Conservation (phyloP, 225 moss, liverwort and hornwort species). For the Bryoerythrophyllum caledonicum region DNA sequence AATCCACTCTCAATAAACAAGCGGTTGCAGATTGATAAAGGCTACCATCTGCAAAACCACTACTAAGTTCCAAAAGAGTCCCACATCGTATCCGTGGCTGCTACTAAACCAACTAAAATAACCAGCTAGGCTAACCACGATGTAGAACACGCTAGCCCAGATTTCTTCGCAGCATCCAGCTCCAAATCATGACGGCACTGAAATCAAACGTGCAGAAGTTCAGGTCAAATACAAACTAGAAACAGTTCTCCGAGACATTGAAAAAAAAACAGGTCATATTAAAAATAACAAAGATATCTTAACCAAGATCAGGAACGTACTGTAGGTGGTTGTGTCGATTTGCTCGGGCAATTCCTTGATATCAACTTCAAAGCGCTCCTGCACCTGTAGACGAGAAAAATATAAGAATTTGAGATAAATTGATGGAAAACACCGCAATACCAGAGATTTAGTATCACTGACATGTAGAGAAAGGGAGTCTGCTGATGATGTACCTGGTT, state of each 20-base stretch:
- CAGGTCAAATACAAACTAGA: neutral
- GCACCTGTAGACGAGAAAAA: constrained; percentile 29
- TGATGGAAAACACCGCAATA: fast-evolving
- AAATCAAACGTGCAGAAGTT: neutral
- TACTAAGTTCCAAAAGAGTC: constrained; percentile 32
- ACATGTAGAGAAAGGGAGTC: neutral
- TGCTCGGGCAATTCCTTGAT: constrained; percentile 69
- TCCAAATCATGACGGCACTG: constrained; percentile 54
- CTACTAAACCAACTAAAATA: constrained; percentile 26
- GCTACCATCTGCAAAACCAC: constrained; percentile 35
- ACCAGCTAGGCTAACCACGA: constrained; percentile 22
- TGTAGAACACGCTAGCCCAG: constrained; percentile 22
- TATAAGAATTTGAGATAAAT: neutral
- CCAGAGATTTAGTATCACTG: neutral
- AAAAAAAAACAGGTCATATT: too few relatives aligned
- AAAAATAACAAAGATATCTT: neutral
- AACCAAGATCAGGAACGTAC: constrained; percentile 22
- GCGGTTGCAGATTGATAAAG: constrained; percentile 22
- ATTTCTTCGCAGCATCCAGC: constrained; percentile 4
- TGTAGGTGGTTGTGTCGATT: constrained; percentile 63
- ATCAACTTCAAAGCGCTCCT: constrained; percentile 67
- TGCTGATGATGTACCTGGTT: constrained; percentile 38
- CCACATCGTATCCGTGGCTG: constrained; percentile 25
- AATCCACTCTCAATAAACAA: constrained; percentile 29
- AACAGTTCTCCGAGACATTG: too few relatives aligned